phyloP scores from a whole-genome alignment of 139 green algal species.

The Helicosporidium sp. region DNA sequence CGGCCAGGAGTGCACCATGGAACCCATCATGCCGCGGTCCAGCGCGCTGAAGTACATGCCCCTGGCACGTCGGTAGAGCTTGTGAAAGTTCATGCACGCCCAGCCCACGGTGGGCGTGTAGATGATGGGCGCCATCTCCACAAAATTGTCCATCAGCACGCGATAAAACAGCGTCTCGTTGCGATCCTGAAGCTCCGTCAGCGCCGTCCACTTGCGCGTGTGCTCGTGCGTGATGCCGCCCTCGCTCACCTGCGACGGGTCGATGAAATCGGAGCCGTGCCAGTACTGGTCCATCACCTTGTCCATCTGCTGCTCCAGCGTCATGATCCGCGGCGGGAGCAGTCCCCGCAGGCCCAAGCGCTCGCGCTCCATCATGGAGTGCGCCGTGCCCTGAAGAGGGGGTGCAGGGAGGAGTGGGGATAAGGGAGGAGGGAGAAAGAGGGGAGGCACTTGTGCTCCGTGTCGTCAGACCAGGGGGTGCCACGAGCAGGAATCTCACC shows the following conservation, averaged over 20 bases:
- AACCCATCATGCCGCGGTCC: conserved; percentile 61
- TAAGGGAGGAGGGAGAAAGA: too few species aligned
- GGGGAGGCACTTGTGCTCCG: too few species aligned
- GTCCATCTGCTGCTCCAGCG: conserved; percentile 40
- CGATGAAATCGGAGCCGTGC: conserved; percentile 25
- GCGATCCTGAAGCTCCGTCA: conserved; percentile 65
- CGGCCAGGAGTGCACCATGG: conserved; percentile 43
- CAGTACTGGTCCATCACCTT: conserved; percentile 36
- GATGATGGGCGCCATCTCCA: conserved; percentile 61
- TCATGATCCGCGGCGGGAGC: conserved; percentile 44
- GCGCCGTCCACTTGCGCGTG: conserved; percentile 47
- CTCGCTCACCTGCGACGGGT: conserved; percentile 19
- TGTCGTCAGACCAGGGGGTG: too few species aligned
- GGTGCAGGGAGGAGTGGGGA: neutral
- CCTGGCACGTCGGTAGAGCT: conserved; percentile 46
- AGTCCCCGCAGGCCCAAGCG: conserved; percentile 67
- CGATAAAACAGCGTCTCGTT: conserved; percentile 92
- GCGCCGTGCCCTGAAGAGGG: conserved; percentile 50
- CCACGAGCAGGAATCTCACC: too few species aligned
- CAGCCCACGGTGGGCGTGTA: conserved; percentile 44
- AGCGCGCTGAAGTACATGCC: conserved; percentile 79
- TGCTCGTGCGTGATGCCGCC: conserved; percentile 37
- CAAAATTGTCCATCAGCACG: conserved; percentile 37
- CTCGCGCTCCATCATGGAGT: conserved; percentile 58
- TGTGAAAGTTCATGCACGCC: conserved; percentile 42